A percentile compares a stretch with the other conserved stretches of the same genome.
Evolutionary conservation across 108 stramenopile genomes (phyloP).

Genomic region (Cyclotella kingstonii): DNA sequence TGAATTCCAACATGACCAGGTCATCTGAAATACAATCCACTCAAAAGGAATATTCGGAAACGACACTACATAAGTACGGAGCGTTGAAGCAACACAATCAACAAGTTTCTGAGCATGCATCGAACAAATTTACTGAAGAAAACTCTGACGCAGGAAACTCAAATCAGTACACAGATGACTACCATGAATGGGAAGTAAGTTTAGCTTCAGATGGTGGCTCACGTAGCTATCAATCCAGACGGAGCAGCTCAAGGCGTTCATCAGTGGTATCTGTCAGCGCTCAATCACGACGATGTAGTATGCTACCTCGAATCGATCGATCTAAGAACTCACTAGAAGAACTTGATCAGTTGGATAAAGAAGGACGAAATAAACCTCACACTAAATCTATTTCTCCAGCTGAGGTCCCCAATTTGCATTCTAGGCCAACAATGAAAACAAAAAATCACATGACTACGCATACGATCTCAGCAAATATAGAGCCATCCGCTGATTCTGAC

Average conservation of each 20-base stretch:
- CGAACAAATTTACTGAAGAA: background rate
- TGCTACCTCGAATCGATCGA: conserved; percentile 6
- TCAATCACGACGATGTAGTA: too few species aligned
- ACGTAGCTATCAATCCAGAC: conserved; percentile 2
- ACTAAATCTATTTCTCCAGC: conserved; percentile 7
- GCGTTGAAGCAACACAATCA: background rate
- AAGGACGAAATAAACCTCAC: too few species aligned
- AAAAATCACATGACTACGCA: conserved; percentile 5
- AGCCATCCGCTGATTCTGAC: background rate
- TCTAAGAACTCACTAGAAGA: conserved; percentile 7
- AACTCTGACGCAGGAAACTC: background rate
- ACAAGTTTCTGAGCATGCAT: background rate
- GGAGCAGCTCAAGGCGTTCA: conserved; percentile 1
- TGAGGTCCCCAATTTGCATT: background rate
- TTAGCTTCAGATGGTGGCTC: too few species aligned
- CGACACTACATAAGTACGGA: too few species aligned
- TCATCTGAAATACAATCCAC: too few species aligned
- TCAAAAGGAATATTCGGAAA: too few species aligned
- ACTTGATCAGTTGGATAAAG: too few species aligned
- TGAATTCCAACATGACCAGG: too few species aligned
- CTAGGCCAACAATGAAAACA: conserved; percentile 12
- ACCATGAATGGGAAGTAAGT: background rate
- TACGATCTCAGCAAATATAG: background rate
- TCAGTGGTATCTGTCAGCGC: too few species aligned
- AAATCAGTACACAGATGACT: conserved; percentile 5